These are phyloP conservation scores for Lactuca saligna DNA, from an alignment of 129 eudicot genomes.

Conservation along the genomic window DNA sequence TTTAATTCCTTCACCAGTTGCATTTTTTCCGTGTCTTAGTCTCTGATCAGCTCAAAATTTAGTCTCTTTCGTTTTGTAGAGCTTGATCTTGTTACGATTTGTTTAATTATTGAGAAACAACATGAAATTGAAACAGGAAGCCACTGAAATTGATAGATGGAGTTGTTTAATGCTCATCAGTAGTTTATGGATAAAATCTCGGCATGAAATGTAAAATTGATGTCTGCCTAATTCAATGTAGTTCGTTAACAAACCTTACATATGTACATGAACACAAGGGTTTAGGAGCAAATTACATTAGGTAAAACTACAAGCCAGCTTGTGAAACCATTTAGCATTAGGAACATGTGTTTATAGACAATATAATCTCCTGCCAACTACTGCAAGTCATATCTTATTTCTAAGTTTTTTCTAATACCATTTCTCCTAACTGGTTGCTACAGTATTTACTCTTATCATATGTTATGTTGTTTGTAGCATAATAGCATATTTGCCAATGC, in stretches of 20 bases:
- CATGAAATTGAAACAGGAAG: constrained; percentile 1
- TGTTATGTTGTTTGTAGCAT: constrained; percentile 19
- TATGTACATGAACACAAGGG: constrained; percentile 13
- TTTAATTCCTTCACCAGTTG: constrained; percentile 8
- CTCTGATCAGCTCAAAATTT: constrained; percentile 13
- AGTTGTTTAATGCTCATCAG: constrained; percentile 10
- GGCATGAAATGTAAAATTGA: neutral
- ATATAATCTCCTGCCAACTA: neutral
- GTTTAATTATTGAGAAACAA: constrained; percentile 6
- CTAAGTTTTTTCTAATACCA: neutral
- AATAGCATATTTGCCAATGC: constrained; percentile 1
- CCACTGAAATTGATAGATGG: constrained; percentile 2
- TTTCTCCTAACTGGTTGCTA: constrained; percentile 6
- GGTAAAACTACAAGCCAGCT: neutral
- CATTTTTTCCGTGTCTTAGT: neutral
- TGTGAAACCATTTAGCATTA: constrained; percentile 4
- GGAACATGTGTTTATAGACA: neutral
- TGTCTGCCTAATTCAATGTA: neutral
- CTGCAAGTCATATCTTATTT: too few relatives aligned
- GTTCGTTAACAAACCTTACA: neutral
- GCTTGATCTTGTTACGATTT: constrained; percentile 6
- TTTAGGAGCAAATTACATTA: constrained; percentile 16
- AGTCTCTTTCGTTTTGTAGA: neutral
- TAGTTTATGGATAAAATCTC: neutral
- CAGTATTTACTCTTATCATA: neutral